These are phyloP conservation scores for Xylaria sp. DNA, from an alignment of 495 filamentous ascomycete species.

Conservation along the genomic window DNA sequence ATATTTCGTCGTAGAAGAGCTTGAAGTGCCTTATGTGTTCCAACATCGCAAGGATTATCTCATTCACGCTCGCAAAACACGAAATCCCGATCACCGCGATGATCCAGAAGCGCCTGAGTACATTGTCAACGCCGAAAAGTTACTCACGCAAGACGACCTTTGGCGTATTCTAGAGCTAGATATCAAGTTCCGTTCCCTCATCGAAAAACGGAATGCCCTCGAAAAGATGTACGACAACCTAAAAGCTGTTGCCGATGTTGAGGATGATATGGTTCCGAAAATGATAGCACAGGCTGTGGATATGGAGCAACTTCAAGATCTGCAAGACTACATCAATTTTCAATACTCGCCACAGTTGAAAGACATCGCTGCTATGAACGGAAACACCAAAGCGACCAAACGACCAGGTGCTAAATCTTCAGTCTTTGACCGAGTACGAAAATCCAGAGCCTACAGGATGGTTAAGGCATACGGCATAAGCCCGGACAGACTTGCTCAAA, in stretches of 20 bases:
- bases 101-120: slow-evolving; percentile 71
- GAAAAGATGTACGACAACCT: slow-evolving; percentile 78
- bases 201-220: slow-evolving; percentile 86
- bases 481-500: slow-evolving; percentile 84
- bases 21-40: slow-evolving; percentile 96
- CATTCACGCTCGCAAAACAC: slow-evolving; percentile 84
- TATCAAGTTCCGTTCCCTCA: slow-evolving; percentile 87
- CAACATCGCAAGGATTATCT: slow-evolving; percentile 98
- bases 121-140: slow-evolving; percentile 80
- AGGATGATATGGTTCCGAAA: slow-evolving; percentile 76
- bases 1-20: slow-evolving; percentile 89
- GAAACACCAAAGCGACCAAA: slow-evolving; percentile 60
- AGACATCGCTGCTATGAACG: slow-evolving; percentile 70
- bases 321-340: slow-evolving; percentile 97
- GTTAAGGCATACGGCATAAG: slow-evolving; percentile 91
- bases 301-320: slow-evolving; percentile 93
- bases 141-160: slow-evolving; percentile 89
- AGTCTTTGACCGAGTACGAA: slow-evolving; percentile 82
- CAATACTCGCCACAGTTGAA: slow-evolving; percentile 85
- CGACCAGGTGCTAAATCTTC: slow-evolving; percentile 79
- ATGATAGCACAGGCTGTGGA: slow-evolving; percentile 76
- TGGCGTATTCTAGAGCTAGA: slow-evolving; percentile 96
- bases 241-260: slow-evolving; percentile 57
- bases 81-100: slow-evolving; percentile 60
- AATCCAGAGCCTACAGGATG: slow-evolving; percentile 76